These are phyloP conservation scores for Saturnispora diversa DNA, from an alignment of 805 yeast species.

Conservation along the genomic window DNA sequence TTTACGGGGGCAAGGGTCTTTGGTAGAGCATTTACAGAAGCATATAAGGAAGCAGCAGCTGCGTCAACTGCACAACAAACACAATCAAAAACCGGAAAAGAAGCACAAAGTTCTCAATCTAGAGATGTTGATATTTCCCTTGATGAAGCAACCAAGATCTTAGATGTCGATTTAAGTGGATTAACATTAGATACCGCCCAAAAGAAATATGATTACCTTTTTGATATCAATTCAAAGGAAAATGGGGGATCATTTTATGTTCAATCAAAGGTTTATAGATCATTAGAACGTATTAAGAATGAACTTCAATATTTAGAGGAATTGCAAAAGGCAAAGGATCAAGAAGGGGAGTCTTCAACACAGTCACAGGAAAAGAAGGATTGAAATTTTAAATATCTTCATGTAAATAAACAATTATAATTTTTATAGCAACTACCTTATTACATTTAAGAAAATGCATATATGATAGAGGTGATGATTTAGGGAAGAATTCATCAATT, in stretches of 20 bases:
- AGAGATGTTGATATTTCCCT: slow-evolving; percentile 72
- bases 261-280: slow-evolving; percentile 88
- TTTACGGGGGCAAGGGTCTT: slow-evolving; percentile 94
- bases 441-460: no score
- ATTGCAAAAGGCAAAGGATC: slow-evolving; percentile 25
- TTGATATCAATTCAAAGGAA: slow-evolving; percentile 83
- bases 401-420: no score
- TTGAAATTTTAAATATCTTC: no score
- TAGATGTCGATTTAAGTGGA: slow-evolving; percentile 61
- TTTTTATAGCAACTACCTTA: no score
- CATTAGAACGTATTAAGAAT: slow-evolving; percentile 81
- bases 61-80: slow-evolving; percentile 48
- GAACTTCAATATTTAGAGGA: slow-evolving; percentile 60
- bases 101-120: slow-evolving; percentile 34
- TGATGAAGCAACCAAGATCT: slow-evolving; percentile 86
- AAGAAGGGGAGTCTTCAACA: not conserved
- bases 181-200: slow-evolving; percentile 52
- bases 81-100: slow-evolving; percentile 22
- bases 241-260: slow-evolving; percentile 94
- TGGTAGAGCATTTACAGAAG: slow-evolving; percentile 94
- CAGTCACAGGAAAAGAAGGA: not conserved
- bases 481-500: slow-evolving; percentile 12
- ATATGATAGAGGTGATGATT: not conserved
- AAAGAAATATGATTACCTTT: slow-evolving; percentile 70
- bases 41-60: slow-evolving; percentile 93